Evolutionary conservation across 106 monocot genomes (phyloP), one percentile per base, ranked within the genome.

Genomic region (Dendrobium chrysotoxum): DNA sequence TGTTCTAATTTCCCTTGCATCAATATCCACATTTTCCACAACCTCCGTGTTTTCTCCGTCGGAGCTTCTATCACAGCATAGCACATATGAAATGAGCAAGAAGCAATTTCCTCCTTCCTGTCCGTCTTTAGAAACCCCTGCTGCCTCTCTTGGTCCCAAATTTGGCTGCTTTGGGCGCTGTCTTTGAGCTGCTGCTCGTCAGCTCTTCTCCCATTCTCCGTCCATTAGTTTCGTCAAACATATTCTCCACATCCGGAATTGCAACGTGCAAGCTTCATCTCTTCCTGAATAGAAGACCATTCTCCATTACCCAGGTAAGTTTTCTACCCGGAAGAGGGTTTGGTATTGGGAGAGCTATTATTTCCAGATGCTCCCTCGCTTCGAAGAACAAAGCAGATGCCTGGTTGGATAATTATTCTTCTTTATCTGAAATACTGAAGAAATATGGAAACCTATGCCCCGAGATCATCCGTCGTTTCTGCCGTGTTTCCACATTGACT

Each of bases 361-460:
- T 88, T 77, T 81, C 83, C 9, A 83, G 79, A 81, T 87, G 85
- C 41, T 76, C 80, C 80, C 44, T 85, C 80, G 66, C 85, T 54
- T 88, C 85, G 82, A 73, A 81, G 80, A 82, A 61, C 55, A 82
- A 86, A 77, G 70, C 50, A 38, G 88, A 78, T 39, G 66, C 64
- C 58, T 81, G 77, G 71, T 21, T 66, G 21, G 54, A 86, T 35
- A 82, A 74, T n/a, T 81, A 47, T 17, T 82, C 53, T 64, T 79
- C 82, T 50, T 44, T 92, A 58, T 88, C 86, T 25, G 89, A 88
- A 75, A 77, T 91, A 28, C 77, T 98, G 57, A 89, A 64, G 82
- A 28, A 44, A 55, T 82, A 86, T 61, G 28, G 85, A 54, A 84
- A n/a, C n/a, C n/a, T n/a, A n/a, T n/a, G n/a, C n/a, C n/a, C n/a